Conservation (phyloP, 2,329 filamentous ascomycete genomes). For the Ascochyta koolunga region DNA sequence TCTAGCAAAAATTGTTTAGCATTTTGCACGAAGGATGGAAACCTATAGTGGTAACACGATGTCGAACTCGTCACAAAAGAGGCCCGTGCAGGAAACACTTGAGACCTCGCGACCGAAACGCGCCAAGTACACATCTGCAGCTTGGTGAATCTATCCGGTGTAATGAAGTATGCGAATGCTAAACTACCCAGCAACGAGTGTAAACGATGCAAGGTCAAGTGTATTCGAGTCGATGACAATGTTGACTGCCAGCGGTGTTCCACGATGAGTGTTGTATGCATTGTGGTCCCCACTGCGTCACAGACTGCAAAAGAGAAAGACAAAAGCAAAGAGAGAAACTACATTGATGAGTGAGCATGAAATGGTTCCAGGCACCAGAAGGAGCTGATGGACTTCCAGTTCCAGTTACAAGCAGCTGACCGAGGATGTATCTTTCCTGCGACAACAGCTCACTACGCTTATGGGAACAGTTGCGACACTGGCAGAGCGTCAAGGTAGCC, state of each 20-base stretch:
- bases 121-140: slow-evolving; percentile 27
- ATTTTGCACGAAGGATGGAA: not conserved
- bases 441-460: slow-evolving; percentile 19
- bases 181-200: slow-evolving; percentile 25
- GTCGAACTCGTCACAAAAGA: slow-evolving; percentile 20
- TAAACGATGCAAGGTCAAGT: slow-evolving; percentile 26
- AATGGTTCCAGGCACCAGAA: no score
- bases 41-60: not conserved
- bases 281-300: slow-evolving; percentile 17
- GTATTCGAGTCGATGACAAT: slow-evolving; percentile 18
- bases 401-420: slow-evolving; percentile 14
- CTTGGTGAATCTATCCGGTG: slow-evolving; percentile 18
- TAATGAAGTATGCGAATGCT: not conserved
- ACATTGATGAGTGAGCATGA: slow-evolving; percentile 9
- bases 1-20: not conserved
- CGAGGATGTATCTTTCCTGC: slow-evolving; percentile 21
- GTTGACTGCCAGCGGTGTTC: slow-evolving; percentile 25
- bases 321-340: slow-evolving; percentile 8
- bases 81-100: slow-evolving; percentile 16
- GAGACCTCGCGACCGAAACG: slow-evolving; percentile 23
- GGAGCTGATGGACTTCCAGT: not conserved
- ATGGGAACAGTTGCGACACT: slow-evolving; percentile 16
- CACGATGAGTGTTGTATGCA: slow-evolving; percentile 15
- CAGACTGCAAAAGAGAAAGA: slow-evolving; percentile 20
- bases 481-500: slow-evolving; percentile 6